Evolutionary conservation across 108 stramenopile genomes (phyloP).

Genomic region (Conticribra weissflogii): DNA sequence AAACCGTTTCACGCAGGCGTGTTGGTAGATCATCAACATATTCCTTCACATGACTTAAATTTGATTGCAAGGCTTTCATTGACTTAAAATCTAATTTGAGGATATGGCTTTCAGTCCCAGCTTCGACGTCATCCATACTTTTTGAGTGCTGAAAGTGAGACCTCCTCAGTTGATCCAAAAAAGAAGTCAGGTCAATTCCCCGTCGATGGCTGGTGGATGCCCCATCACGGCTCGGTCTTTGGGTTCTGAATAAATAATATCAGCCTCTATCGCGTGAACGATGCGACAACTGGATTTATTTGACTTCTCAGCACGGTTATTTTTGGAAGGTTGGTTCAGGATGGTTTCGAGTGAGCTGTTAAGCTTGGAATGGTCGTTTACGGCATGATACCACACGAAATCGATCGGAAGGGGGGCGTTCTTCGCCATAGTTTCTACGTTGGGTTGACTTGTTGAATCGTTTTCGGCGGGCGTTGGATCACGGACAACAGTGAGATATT

Average conservation of each 20-base stretch:
- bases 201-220: slow-evolving; percentile 24
- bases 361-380: slow-evolving; percentile 19
- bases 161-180: slow-evolving; percentile 16
- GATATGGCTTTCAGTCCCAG: slow-evolving; percentile 3
- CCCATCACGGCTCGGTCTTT: slow-evolving; percentile 31
- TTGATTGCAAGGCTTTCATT: slow-evolving; percentile 21
- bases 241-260: slow-evolving; percentile 29
- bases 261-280: slow-evolving; percentile 31
- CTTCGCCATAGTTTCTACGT: too few relatives aligned
- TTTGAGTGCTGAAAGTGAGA: slow-evolving; percentile 12
- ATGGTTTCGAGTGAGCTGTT: not conserved
- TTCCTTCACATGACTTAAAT: slow-evolving; percentile 1
- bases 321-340: not conserved
- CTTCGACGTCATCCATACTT: not conserved
- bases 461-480: too few relatives aligned
- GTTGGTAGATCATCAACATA: slow-evolving; percentile 15
- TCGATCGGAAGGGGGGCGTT: slow-evolving; percentile 16
- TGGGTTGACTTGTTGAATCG: too few relatives aligned
- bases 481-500: too few relatives aligned
- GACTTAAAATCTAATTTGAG: slow-evolving; percentile 39
- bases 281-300: not conserved
- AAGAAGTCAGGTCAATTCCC: slow-evolving; percentile 26
- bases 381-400: slow-evolving; percentile 24
- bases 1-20: slow-evolving; percentile 11
- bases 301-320: not conserved